Evolutionary conservation across 2,329 filamentous ascomycete species (phyloP), one percentile per base, ranked within the genome.

Genomic region (Aureobasidium leucospermi): DNA sequence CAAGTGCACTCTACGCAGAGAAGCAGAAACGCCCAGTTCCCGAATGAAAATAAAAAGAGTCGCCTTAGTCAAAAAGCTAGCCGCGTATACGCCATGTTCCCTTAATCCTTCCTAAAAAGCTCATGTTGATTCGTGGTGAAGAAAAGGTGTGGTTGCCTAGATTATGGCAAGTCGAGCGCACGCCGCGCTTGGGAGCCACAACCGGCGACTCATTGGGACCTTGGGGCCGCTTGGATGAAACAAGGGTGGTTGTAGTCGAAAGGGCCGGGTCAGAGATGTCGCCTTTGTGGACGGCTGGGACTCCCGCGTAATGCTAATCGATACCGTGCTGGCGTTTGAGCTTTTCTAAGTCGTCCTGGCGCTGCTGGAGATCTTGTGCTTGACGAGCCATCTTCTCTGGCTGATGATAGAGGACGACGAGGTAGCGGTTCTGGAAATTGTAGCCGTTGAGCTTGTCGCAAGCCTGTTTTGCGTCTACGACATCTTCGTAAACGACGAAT

Each of bases 361-460:
- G 90, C 70, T 90, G 87, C 71, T 93, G 90, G 71, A 97, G 83
- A 78, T 96, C 91, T 78, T 94, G 89, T 86, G 90, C 93, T 80
- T 90, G 89, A 76, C 88, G 90, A 73, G 83, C 76, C 85, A 88
- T 88, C 77, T 89, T 89, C 70, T 89, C 86, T 66, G 85, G 86
- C 74, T 89, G 87, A 72, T 90, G 87, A 71, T 89, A 89, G 72
- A 90, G 77, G 62, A 89, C 87, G 71, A 99, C 94, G 69, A 99
- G 89, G 78, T 99, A 99, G 74, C 94, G 89, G 79, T 93, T 96
- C 81, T 99, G 94, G 77, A 99, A 99, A 81, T 99, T 99, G 86
- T 96, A 99, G 74, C 94, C 94, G 81, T 99, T 99, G 75, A 99
- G 83, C 81, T 97, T 96, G 81, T 99, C 94, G 82, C 94, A 97